phyloP scores from a whole-genome alignment of 768 basidiomycete genomes.

The Collybia sordida region DNA sequence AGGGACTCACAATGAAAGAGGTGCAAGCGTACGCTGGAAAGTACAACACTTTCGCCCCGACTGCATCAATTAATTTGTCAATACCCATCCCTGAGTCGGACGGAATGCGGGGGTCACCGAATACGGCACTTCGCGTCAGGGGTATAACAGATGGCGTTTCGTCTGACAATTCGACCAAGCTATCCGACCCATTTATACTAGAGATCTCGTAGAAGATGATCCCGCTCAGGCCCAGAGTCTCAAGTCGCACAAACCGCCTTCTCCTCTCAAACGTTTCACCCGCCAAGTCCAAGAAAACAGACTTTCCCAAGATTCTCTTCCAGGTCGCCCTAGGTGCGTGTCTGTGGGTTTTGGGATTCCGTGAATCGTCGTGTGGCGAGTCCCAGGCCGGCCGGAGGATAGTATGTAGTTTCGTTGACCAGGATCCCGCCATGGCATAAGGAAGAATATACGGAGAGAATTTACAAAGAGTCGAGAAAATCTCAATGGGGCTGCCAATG shows the following conservation, averaged over 20 bases:
- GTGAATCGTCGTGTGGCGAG: not conserved
- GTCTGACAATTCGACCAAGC: not conserved
- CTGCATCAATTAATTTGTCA: constrained; percentile 23
- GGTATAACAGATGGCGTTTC: not conserved
- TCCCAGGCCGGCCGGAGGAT: constrained; percentile 15
- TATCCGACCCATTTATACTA: not conserved
- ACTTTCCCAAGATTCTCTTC: constrained; percentile 19
- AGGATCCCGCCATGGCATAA: constrained; percentile 6
- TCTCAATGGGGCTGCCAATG: too few relatives aligned
- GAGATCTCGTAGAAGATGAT: constrained; percentile 27
- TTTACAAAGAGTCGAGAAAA: too few relatives aligned
- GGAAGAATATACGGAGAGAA: too few relatives aligned
- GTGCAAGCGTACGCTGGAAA: constrained; percentile 32
- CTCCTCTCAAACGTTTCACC: constrained; percentile 4
- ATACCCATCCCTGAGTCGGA: constrained; percentile 24
- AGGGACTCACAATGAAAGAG: constrained; percentile 24
- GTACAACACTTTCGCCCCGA: constrained; percentile 24
- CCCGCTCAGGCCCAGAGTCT: constrained; percentile 26
- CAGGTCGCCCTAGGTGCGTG: constrained; percentile 21
- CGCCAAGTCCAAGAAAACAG: constrained; percentile 22
- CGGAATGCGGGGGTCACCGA: constrained; percentile 22
- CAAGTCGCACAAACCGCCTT: constrained; percentile 24
- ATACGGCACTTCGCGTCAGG: constrained; percentile 21
- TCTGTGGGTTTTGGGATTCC: constrained; percentile 10
- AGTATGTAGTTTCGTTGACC: constrained; percentile 13